Percentiles rank a stretch among this genome's conserved stretches.
These are phyloP conservation scores for Coprinopsis marcescibilis DNA, from an alignment of 768 basidiomycete species.

Conservation along the genomic window DNA sequence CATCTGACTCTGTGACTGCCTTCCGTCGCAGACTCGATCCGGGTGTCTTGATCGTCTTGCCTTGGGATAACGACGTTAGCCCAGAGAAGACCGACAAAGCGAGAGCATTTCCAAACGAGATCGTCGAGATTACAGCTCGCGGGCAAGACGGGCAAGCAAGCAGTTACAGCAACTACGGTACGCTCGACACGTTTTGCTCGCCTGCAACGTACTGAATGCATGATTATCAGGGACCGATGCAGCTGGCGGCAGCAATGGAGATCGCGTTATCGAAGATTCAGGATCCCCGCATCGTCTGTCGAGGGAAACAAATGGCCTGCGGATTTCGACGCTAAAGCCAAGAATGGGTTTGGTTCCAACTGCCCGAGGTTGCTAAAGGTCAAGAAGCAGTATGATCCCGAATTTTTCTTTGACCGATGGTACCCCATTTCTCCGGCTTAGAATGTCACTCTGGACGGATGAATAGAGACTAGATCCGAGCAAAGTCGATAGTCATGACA, in stretches of 20 bases:
- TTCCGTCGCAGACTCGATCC: slow-evolving; percentile 31
- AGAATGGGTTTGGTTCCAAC: slow-evolving; percentile 30
- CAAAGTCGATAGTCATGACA: too few species aligned
- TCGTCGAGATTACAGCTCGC: slow-evolving; percentile 24
- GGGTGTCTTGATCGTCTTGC: slow-evolving; percentile 27
- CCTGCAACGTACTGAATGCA: background rate
- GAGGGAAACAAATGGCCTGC: background rate
- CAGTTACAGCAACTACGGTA: slow-evolving; percentile 48
- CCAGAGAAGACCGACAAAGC: slow-evolving; percentile 25
- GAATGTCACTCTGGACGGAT: background rate
- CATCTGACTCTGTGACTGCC: slow-evolving; percentile 30
- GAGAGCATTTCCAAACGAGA: slow-evolving; percentile 22
- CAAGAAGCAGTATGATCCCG: slow-evolving; percentile 39
- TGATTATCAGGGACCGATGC: background rate
- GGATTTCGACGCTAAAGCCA: slow-evolving; percentile 19
- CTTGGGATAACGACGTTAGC: slow-evolving; percentile 28
- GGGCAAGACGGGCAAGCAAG: slow-evolving; percentile 22
- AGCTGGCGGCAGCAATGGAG: background rate
- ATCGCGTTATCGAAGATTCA: background rate
- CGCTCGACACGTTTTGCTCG: slow-evolving; percentile 2
- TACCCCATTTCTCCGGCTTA: slow-evolving; percentile 32
- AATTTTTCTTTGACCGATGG: slow-evolving; percentile 41
- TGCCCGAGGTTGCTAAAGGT: slow-evolving; percentile 33
- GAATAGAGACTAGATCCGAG: too few species aligned
- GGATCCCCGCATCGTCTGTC: background rate